These are phyloP conservation scores for Nigrospora sphaerica DNA, from an alignment of 2,329 filamentous ascomycete genomes.

Conservation along the genomic window DNA sequence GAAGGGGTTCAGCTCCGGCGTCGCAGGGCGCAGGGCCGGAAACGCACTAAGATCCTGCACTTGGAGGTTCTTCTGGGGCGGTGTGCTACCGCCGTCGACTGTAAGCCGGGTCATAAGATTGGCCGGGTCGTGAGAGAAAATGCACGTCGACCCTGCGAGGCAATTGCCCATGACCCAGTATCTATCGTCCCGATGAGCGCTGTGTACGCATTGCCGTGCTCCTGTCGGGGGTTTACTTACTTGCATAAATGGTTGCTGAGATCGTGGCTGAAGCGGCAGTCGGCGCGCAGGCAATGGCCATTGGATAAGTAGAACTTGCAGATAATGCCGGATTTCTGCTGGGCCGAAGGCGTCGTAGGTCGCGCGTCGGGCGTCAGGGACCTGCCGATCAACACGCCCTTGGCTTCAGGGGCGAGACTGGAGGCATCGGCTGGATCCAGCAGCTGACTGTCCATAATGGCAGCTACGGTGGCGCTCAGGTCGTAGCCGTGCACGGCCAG, in stretches of 20 bases:
- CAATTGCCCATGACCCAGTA: constrained; percentile 97
- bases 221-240: constrained; percentile 46
- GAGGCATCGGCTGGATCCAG: constrained; percentile 38
- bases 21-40: constrained; percentile 61
- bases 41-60: constrained; percentile 82
- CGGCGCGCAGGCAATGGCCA: constrained; percentile 89
- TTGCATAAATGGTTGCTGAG: constrained; percentile 96
- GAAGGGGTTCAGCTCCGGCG: constrained; percentile 50
- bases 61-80: constrained; percentile 65
- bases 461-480: constrained; percentile 81
- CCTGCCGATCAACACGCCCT: constrained; percentile 77
- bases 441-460: constrained; percentile 71
- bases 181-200: constrained; percentile 47
- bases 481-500: constrained; percentile 88
- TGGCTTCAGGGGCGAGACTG: constrained; percentile 44
- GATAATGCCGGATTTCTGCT: constrained; percentile 78
- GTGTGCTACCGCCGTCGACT: constrained; percentile 61
- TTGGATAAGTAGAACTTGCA: constrained; percentile 97
- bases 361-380: constrained; percentile 72
- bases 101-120: constrained; percentile 76
- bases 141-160: constrained; percentile 85
- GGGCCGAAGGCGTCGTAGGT: constrained; percentile 68
- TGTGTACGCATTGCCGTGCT: constrained; percentile 44
- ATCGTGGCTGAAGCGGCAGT: constrained; percentile 96
- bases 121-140: constrained; percentile 94